Evolutionary conservation across 768 basidiomycete species (phyloP), one percentile per base, ranked within the genome.

Genomic region (Rhodotorula paludigena): DNA sequence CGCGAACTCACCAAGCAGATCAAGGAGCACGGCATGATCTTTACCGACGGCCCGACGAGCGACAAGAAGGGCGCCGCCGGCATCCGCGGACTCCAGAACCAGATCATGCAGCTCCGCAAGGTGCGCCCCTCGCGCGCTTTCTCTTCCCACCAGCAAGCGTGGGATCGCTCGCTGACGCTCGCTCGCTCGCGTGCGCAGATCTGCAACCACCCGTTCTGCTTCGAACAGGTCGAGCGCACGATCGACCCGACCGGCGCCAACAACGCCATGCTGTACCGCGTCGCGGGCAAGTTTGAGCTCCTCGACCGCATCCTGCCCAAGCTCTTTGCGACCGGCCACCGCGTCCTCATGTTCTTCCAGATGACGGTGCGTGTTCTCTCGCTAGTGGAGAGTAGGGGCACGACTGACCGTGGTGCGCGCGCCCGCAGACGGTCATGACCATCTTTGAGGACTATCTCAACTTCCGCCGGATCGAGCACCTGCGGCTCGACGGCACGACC

Each of bases 271-370:
- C 58, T 98, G 72, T 79, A 92, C 76, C 84, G 96, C 52, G 83
- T 87, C 1, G 87, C 92, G 10, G 96, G 96, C 71, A 99, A 99
- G 80, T 85, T 99, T 60, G 94, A 98, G 77, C 78, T 99, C 16
- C 82, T 98, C 25, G 87, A 87, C 72, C 86, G 92, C 51, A 86
- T 98, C 72, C 82, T 99, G 32, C 96, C 96, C 55, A 98, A 98
- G 78, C 88, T 99, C 74, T 97, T 98, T 75, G 80, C 84, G 11
- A 91, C 89, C 11, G 89, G 88, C 8, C 96, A 98, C 81, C 86
- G 93, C 77, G 90, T 94, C 53, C 85, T 99, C 63, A 97, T 99
- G 74, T 98, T 99, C 85, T 98, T 98, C 87, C 96, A 99, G 80
- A 97, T 98, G 96, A 97, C 93, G 23, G 74, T 73, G 33, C 33